Base-by-base conservation (phyloP, 2,329 filamentous ascomycete genomes). In the Colletotrichum salicis region DNA sequence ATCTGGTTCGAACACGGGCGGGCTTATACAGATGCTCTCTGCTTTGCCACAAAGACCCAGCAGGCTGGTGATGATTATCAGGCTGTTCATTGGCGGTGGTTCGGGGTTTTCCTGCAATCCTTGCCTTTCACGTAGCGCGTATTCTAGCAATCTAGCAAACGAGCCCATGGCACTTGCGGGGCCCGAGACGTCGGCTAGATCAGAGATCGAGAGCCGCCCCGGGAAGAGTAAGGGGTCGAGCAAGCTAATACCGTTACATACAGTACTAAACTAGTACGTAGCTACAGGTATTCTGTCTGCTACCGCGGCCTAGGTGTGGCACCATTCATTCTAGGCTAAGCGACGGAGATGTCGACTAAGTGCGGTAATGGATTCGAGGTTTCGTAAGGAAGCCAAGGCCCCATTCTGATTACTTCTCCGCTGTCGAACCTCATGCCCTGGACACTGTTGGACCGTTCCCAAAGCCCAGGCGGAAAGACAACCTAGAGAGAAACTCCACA, bases 141-240 rank as follows among this genome's bases (percentile, higher is more conserved):
- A 29, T 45, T 65, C 51, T 59, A 11, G 48, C 48, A 37, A 57
- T 61, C 56, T 29, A 62, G 56, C 45, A 37, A 69, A 60, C 54
- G 48, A 59, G 59, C 62, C 41, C 24, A 27, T 68, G 65, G 69
- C 55, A 63, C 54, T 59, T 68, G 65, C 60, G 65, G 69, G 65
- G 69, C 65, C 55, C 69, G 59, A 64, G 69, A 63, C 55, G 48
- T 69, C 60, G 69, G 69, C 59, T 64, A 71, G 69, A 71, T 71
- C 65, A 71, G 55, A 71, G 69, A 71, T 71, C 69, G 70, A 69
- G 70, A 72, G 65, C 70, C 59, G 69, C 59, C 54, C 59, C 64
- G 64, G 64, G 58, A 58, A 63, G 52, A 58, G 52, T 24, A 52
- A 55, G 55, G 33, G 41, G 41, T 29, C 27, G 24, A 19, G 59